Evolutionary conservation across 2,329 filamentous ascomycete species (phyloP).

Genomic region (Verticillium nonalfalfae): DNA sequence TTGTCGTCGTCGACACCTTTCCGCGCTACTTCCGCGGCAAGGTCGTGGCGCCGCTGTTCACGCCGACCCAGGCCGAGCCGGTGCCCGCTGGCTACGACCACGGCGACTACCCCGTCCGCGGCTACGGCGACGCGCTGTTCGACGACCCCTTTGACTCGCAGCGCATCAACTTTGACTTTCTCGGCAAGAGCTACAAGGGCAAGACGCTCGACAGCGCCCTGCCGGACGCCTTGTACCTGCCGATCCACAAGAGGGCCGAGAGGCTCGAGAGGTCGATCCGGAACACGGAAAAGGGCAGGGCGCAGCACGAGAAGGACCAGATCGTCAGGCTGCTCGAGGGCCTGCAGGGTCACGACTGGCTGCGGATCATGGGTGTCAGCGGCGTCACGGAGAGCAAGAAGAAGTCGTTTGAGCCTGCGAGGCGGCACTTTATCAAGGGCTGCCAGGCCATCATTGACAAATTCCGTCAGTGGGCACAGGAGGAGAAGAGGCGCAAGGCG

Average conservation of each 20-base stretch:
- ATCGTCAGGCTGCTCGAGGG: conserved; percentile 67
- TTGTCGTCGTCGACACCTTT: conserved; percentile 59
- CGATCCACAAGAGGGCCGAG: conserved; percentile 52
- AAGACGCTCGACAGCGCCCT: conserved; percentile 38
- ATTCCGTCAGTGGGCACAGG: conserved; percentile 79
- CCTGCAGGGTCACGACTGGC: conserved; percentile 86
- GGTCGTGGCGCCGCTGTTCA: conserved; percentile 2
- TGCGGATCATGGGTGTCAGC: conserved; percentile 84
- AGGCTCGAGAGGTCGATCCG: conserved; percentile 55
- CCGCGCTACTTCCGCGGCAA: conserved; percentile 8
- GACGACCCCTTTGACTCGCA: conserved; percentile 50
- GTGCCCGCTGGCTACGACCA: conserved; percentile 9
- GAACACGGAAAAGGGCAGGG: conserved; percentile 57
- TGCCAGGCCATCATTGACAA: conserved; percentile 79
- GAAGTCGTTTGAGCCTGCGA: conserved; percentile 79
- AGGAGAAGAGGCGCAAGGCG: conserved; percentile 77
- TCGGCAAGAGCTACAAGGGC: conserved; percentile 38
- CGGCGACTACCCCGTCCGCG: conserved; percentile 34
- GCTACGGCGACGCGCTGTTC: conserved; percentile 51
- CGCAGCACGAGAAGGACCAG: conserved; percentile 61
- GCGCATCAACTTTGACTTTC: conserved; percentile 47
- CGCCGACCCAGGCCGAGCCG: conserved; percentile 1
- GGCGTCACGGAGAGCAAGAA: conserved; percentile 79
- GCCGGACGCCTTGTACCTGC: conserved; percentile 46
- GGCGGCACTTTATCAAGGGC: conserved; percentile 77